A percentile compares a stretch with the other conserved stretches of the same genome.
phyloP scores from a whole-genome alignment of 2,329 filamentous ascomycete genomes.

The Fusarium solani-melongenae region DNA sequence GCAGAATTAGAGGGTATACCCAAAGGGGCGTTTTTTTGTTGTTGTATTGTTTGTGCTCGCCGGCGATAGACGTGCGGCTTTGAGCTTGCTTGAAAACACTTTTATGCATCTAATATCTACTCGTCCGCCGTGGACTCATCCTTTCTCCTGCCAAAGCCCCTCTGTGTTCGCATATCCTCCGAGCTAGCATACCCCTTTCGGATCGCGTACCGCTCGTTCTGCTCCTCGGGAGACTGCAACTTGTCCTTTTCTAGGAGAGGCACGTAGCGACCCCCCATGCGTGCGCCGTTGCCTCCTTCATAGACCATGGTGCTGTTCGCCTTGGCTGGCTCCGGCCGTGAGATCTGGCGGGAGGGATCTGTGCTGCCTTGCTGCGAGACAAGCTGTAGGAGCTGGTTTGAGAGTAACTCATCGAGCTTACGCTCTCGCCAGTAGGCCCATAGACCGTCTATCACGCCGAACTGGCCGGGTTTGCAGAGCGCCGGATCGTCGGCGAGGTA shows the following conservation, averaged over 20 bases:
- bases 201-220: constrained; percentile 71
- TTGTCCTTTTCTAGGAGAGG: constrained; percentile 63
- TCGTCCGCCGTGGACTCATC: constrained; percentile 39
- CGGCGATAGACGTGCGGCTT: constrained; percentile 2
- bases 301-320: constrained; percentile 54
- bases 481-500: constrained; percentile 76
- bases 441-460: constrained; percentile 76
- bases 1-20: constrained; percentile 22
- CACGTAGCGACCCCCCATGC: constrained; percentile 64
- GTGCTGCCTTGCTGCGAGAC: constrained; percentile 55
- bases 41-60: neutral
- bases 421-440: constrained; percentile 86
- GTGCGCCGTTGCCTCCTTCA: constrained; percentile 65
- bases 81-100: constrained; percentile 1
- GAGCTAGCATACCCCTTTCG: constrained; percentile 67
- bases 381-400: constrained; percentile 77
- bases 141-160: constrained; percentile 46
- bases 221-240: constrained; percentile 62
- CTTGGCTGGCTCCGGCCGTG: constrained; percentile 21
- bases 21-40: constrained; percentile 9
- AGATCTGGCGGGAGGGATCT: constrained; percentile 26
- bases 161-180: constrained; percentile 58
- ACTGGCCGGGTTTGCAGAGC: constrained; percentile 70
- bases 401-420: constrained; percentile 91
- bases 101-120: constrained; percentile 27